These are phyloP conservation scores for Lathyrus oleraceus DNA, from an alignment of 306 rosid genomes.

Conservation along the genomic window DNA sequence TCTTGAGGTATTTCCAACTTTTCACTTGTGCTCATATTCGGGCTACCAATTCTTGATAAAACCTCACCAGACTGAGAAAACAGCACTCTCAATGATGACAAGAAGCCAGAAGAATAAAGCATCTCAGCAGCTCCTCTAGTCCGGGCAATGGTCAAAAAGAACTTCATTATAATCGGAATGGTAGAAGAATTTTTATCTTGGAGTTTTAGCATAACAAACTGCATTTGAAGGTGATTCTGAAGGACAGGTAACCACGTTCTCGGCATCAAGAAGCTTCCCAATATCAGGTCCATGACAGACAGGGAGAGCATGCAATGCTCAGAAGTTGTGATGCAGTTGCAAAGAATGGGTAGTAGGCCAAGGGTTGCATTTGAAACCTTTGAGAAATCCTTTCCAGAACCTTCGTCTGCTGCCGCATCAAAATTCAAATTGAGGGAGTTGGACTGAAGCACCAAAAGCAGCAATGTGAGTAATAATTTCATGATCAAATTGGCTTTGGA, in stretches of 20 bases:
- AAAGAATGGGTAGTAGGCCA: slow-evolving; percentile 79
- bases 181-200: slow-evolving; percentile 59
- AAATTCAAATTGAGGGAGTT: slow-evolving; percentile 43
- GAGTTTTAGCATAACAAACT: slow-evolving; percentile 66
- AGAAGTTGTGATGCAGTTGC: slow-evolving; percentile 59
- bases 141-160: slow-evolving; percentile 81
- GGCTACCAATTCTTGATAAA: slow-evolving; percentile 38
- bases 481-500: slow-evolving; percentile 50
- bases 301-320: slow-evolving; percentile 70
- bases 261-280: slow-evolving; percentile 65
- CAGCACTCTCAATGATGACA: slow-evolving; percentile 67
- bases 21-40: slow-evolving; percentile 44
- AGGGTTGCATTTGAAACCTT: slow-evolving; percentile 66
- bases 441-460: slow-evolving; percentile 70
- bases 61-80: slow-evolving; percentile 53
- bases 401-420: slow-evolving; percentile 40
- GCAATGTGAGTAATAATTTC: slow-evolving; percentile 61
- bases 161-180: slow-evolving; percentile 67
- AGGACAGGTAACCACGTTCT: slow-evolving; percentile 82
- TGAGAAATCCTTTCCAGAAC: slow-evolving; percentile 57
- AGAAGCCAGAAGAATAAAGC: slow-evolving; percentile 73
- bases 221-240: slow-evolving; percentile 74
- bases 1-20: slow-evolving; percentile 58
- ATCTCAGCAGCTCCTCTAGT: slow-evolving; percentile 88
- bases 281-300: slow-evolving; percentile 70